Base-by-base conservation (phyloP, 805 yeast species). In the Metschnikowia matae region DNA sequence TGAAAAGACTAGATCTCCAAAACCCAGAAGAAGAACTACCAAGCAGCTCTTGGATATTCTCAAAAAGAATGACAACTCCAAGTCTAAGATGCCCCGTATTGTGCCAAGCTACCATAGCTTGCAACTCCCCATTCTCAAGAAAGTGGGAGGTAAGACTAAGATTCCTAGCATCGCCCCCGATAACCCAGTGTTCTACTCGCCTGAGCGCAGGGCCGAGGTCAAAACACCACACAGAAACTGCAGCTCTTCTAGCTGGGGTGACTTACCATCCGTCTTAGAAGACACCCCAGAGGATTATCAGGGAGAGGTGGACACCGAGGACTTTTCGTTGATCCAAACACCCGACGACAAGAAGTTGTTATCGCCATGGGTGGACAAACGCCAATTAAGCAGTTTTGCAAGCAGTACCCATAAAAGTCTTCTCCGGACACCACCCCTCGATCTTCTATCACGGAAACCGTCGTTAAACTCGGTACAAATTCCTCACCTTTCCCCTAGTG, bases 141-240 rank as follows among this genome's bases (percentile, higher is more conserved):
- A 69, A 54, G 55, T 42, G 44, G 26, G 32, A 17, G 48, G 53
- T 3, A 52, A 48, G 3, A 55, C 67, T 10, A 47, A 49, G 29
- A 65, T 70, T 18, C 72, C 75, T 8, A 53, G 59, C 32, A 64
- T 68, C 14, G 56, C 68, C 32, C 62, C 65, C 1, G 54, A 60
- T 15, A 73, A 71, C 48, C 64, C 67, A 4, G 65, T 68, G 2
- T 67, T 68, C 49, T 56, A 58, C 32, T 67, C 73, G 2, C 61
- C 60, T 8, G 51, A 52, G 40, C 55, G 55, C 42, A 49, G 51
- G 8, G 17, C 53, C 4, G 38, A 38, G n/a, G 3, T 32, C 5
- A 41, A 29, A 13, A 39, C 54, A 17, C 50, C 51, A 10, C 48
- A 44, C 11, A 33, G 50, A 21, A 36, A 29, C 29, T 26, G 45